Evolutionary conservation across 352 stramenopile genomes (phyloP).

Genomic region (Phytophthora ramorum): DNA sequence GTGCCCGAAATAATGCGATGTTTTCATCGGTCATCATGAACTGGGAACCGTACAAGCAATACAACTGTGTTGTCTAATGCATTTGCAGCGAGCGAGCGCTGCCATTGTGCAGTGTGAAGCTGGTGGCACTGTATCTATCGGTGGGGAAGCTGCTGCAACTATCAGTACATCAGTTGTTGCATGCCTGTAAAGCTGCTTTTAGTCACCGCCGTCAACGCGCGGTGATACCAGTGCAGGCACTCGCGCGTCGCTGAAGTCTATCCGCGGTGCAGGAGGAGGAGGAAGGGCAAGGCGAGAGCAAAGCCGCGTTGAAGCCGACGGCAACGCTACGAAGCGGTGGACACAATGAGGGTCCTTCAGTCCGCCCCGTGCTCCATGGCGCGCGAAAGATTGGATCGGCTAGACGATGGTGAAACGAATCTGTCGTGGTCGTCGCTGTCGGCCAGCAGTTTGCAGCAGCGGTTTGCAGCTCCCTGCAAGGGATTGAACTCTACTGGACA

Average conservation of each 20-base stretch:
- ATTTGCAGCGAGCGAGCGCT: no score
- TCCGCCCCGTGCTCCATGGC: conserved; percentile 12
- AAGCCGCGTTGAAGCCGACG: conserved; percentile 27
- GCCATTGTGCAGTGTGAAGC: no score
- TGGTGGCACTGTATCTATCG: neutral
- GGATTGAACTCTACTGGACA: neutral
- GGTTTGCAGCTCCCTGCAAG: neutral
- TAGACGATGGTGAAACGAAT: neutral
- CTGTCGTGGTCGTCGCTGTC: neutral
- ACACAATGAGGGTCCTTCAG: conserved; percentile 2
- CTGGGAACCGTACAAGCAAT: no score
- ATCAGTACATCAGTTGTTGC: neutral
- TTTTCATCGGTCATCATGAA: neutral
- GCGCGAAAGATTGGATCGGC: conserved; percentile 10
- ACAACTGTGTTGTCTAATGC: no score
- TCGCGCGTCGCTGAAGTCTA: conserved; percentile 9
- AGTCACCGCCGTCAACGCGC: neutral
- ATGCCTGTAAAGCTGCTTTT: conserved; percentile 1
- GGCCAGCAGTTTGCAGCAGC: neutral
- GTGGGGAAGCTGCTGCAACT: neutral
- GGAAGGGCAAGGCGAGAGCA: conserved; percentile 16
- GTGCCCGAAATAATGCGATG: neutral
- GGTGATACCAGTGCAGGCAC: conserved; percentile 1
- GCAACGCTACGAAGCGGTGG: conserved; percentile 15
- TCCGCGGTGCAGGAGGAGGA: conserved; percentile 10